Base-by-base conservation (phyloP, 83 land plant genomes). In the Diphasiastrum complanatum region DNA sequence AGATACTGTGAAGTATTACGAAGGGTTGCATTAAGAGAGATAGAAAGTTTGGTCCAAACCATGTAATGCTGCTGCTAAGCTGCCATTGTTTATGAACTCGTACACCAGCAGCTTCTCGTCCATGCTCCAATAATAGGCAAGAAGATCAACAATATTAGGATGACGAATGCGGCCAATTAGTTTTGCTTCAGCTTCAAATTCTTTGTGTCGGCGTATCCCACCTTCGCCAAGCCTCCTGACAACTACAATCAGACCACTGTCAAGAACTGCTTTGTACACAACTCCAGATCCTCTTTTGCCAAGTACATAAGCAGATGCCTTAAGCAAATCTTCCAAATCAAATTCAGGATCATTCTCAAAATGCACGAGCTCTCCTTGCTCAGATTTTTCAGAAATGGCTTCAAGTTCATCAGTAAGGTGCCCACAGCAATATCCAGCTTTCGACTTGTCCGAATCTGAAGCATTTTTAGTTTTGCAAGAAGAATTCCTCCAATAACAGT, bases 201-300 rank as follows among this genome's bases (percentile, higher is more conserved):
- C 51, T 24, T 48, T 48, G 2, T n/a, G 1, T 2, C 68, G 11
- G 16, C 24, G 43, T 40, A 8, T 16, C 23, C n/a, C 51, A 18
- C 23, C 51, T 18, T 6, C 51, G 6, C 51, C 51, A 6, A 48
- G 51, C 51, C 51, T 48, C 18, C 51, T 6, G n/a, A 48, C 51
- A 6, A 48, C 51, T 24, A 48, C 51, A 6, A 24, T 18, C n/a
- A 6, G 51, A 4, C 12, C 61, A 57, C 20, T 24, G 5, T 48
- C 51, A 18, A 48, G n/a, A 24, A 48, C 51, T 5, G 51, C 51
- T 24, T 48, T 48, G 51, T 48, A 48, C 51, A 48, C 51, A 48
- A 48, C 23, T 6, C 51, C 51, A 24, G 51, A 48, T 5, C 51
- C 23, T 6, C 51, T 24, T 18, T 48, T 48, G 51, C n/a, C 18